Evolutionary conservation across 2,329 filamentous ascomycete genomes (phyloP), one percentile per base, ranked within the genome.

Genomic region (Aureobasidium sp.): DNA sequence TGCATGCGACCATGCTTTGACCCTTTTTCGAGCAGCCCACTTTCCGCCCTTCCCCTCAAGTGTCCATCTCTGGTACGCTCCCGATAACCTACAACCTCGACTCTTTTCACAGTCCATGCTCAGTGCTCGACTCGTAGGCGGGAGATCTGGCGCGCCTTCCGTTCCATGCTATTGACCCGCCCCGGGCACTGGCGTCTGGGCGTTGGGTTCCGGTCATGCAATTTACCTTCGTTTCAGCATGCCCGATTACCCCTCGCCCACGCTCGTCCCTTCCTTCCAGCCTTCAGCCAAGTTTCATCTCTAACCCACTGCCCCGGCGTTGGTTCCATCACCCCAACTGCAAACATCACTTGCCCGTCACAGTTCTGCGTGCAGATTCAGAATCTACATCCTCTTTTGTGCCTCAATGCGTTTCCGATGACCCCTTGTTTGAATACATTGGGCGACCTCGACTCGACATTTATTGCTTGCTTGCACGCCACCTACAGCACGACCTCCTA

Each of bases 211-310:
- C 55, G 42, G 27, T 29, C 42, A 44, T 57, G 53, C 53, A 58
- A 58, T 48, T 58, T 58, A 42, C 57, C 57, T 51, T 39, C 57
- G 57, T 60, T 60, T 60, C 57, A 60, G 57, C 57, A 46, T 41
- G 46, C 57, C 57, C 36, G 34, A 60, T 23, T 50, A 6, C 44
- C 44, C 46, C 20, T 51, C 34, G 29, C n/a, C 57, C 44, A 36
- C 27, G 55, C 41, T 59, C 37, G 20, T 59, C 23, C 56, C 57
- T 15, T 37, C 34, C 13, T 37, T 37, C 34, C 34, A 37, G 47
- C 23, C 32, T 23, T 34, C 44, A 60, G 57, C 57, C 57, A n/a
- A 42, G 57, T 60, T 60, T 60, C 57, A 60, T 60, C 44, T 60
- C 46, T 26, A 32, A 41, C 26, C 50, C 36, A 60, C 36, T 41